phyloP scores from a whole-genome alignment of 495 filamentous ascomycete species.

The Aspergillus egyptiacus region DNA sequence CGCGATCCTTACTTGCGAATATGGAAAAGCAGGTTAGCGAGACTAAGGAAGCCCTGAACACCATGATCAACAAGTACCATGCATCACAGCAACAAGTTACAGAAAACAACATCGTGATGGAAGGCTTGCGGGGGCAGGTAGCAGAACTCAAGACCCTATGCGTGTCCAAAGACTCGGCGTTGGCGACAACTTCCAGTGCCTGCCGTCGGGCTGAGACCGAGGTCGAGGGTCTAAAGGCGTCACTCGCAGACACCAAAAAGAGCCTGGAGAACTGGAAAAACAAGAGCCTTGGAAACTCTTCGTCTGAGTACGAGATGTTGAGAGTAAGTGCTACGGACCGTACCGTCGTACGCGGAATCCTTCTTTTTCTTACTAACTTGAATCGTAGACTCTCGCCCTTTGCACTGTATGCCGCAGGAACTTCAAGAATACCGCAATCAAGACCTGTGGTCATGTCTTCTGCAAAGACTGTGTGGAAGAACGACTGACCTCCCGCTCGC shows the following conservation, averaged over 20 bases:
- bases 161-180: constrained; percentile 62
- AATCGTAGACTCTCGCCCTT: constrained; percentile 71
- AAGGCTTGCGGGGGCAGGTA: constrained; percentile 71
- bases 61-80: constrained; percentile 61
- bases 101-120: constrained; percentile 61
- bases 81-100: constrained; percentile 61
- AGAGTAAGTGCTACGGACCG: constrained; percentile 53
- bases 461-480: constrained; percentile 86
- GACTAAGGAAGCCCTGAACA: constrained; percentile 64
- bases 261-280: constrained; percentile 75
- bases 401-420: constrained; percentile 85
- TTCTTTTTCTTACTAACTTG: constrained; percentile 29
- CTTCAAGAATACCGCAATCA: constrained; percentile 89
- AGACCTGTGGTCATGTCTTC: constrained; percentile 94
- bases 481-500: constrained; percentile 75
- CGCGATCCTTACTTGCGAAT: constrained; percentile 60
- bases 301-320: constrained; percentile 74
- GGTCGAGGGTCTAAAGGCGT: constrained; percentile 63
- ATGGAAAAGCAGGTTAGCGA: constrained; percentile 87
- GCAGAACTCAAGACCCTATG: constrained; percentile 65
- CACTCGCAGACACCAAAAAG: constrained; percentile 67
- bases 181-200: constrained; percentile 46
- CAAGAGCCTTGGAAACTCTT: constrained; percentile 71
- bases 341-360: not conserved
- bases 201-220: constrained; percentile 70